Evolutionary conservation across 1,139 yeast species (phyloP).

Genomic region (Sugiyamaella japonica): DNA sequence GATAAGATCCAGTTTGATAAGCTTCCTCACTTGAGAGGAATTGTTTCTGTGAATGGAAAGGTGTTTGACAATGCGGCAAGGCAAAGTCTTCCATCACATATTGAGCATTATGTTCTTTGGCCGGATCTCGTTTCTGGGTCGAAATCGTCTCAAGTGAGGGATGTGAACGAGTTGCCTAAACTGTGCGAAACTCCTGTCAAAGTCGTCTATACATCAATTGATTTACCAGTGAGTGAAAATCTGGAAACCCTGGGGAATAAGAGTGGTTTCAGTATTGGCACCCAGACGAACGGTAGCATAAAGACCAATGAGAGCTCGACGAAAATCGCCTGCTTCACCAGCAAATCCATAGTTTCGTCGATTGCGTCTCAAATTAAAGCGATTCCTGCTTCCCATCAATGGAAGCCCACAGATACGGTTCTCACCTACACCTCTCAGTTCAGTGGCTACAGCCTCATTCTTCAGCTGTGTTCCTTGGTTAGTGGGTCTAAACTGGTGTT

Average conservation of each 20-base stretch:
- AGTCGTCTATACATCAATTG: slow-evolving; percentile 8
- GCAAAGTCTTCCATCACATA: background rate
- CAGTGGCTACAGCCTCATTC: slow-evolving; percentile 33
- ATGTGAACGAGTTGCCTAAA: background rate
- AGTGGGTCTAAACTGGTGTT: slow-evolving; percentile 34
- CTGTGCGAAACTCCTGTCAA: slow-evolving; percentile 16
- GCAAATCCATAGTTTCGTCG: slow-evolving; percentile 37
- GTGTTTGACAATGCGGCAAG: slow-evolving; percentile 2
- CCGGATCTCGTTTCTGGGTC: slow-evolving; percentile 14
- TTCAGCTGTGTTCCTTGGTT: slow-evolving; percentile 39
- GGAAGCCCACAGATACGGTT: slow-evolving; percentile 36
- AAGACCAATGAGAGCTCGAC: background rate
- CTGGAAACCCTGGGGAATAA: background rate
- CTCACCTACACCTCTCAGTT: slow-evolving; percentile 37
- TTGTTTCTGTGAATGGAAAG: slow-evolving; percentile 16
- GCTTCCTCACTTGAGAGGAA: background rate
- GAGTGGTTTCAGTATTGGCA: too few relatives aligned
- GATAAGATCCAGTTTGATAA: slow-evolving; percentile 5
- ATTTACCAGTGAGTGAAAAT: slow-evolving; percentile 17
- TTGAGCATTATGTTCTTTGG: slow-evolving; percentile 12
- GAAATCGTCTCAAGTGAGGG: background rate
- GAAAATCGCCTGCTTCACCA: slow-evolving; percentile 26
- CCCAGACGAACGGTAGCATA: background rate
- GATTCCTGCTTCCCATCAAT: slow-evolving; percentile 37
- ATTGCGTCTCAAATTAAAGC: slow-evolving; percentile 41